Base-by-base conservation (phyloP, 2,329 filamentous ascomycete species). In the Mycosphaerella sp. region DNA sequence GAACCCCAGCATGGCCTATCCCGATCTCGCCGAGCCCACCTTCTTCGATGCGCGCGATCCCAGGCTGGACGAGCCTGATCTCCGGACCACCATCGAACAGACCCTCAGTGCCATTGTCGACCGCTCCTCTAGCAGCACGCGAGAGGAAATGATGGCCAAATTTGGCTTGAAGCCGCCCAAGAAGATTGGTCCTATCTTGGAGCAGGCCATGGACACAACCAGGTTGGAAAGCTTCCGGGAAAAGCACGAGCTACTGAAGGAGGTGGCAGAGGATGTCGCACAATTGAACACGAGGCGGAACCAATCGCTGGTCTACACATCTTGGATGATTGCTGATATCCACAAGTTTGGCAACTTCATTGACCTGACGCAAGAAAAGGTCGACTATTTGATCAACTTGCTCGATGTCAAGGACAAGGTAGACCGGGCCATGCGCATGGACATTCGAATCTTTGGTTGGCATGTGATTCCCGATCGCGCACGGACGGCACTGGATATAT, bases 361-460 rank as follows among this genome's bases (percentile, higher is more conserved):
- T 45, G 62, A 60, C 21, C 66, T 71, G 29, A 72, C 73, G 10
- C 68, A 70, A 48, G 67, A 68, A 40, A 72, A 75, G 54, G 70
- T 77, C 4, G 73, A 76, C 52, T 67, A 65, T n/a, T 64, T 77
- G 43, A 72, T 77, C 40, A 62, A 68, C 9, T 61, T 76, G 34
- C 64, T 75, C 59, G 72, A 67, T 40, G 70, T 74, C 23, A 71
- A 74, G 58, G 71, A 75, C 45, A 66, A 70, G 40, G 70, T 76
- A 1, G 73, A 77, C 58, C 63, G 71, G 10, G 74, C 69, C 10
- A 72, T 73, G 62, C 66, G 69, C 36, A 70, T 71, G 56, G 74
- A 77, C 48, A 75, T 77, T 53, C 69, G 70, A 38, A 69, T 70
- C 10, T 72, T 77, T 63, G 74, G 73, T n/a, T 77, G 74, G 74